Percentiles rank a stretch among this genome's conserved stretches.
phyloP scores from a whole-genome alignment of 768 basidiomycete genomes.

The Lactifluus volemus region DNA sequence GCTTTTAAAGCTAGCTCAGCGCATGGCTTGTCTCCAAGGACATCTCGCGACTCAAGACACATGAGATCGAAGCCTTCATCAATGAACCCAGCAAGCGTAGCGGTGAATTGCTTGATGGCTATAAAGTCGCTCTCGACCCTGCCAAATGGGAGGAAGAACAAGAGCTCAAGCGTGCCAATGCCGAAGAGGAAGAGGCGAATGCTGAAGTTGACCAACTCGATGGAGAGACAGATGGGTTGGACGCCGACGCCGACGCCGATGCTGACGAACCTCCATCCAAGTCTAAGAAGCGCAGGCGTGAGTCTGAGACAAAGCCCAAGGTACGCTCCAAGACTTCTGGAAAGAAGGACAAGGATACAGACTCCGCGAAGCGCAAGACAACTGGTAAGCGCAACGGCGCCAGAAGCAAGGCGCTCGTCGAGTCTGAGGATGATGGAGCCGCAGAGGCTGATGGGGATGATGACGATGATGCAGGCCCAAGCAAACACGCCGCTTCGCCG shows the following conservation, averaged over 20 bases:
- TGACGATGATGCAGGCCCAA: slow-evolving; percentile 35
- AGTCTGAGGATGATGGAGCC: slow-evolving; percentile 56
- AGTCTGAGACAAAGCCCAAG: slow-evolving; percentile 40
- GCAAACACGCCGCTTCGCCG: slow-evolving; percentile 43
- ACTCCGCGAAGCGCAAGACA: slow-evolving; percentile 28
- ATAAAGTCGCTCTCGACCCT: slow-evolving; percentile 68
- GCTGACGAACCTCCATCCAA: slow-evolving; percentile 32
- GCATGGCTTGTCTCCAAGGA: slow-evolving; percentile 81
- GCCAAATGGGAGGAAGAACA: slow-evolving; percentile 51
- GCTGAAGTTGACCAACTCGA: slow-evolving; percentile 62
- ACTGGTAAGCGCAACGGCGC: slow-evolving; percentile 44
- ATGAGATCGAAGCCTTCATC: slow-evolving; percentile 82
- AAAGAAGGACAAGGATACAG: slow-evolving; percentile 39
- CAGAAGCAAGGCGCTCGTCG: slow-evolving; percentile 55
- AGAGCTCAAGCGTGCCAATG: slow-evolving; percentile 28
- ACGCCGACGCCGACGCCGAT: slow-evolving; percentile 38
- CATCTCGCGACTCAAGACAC: slow-evolving; percentile 63
- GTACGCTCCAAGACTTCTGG: slow-evolving; percentile 37
- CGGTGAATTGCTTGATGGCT: slow-evolving; percentile 67
- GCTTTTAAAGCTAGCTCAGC: slow-evolving; percentile 33
- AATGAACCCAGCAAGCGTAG: slow-evolving; percentile 67
- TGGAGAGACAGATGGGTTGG: slow-evolving; percentile 39
- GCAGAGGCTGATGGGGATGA: slow-evolving; percentile 26
- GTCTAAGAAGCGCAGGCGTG: slow-evolving; percentile 56
- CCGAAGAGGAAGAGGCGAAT: slow-evolving; percentile 41